Conservation (phyloP, 2,329 filamentous ascomycete species). For the Daldinia sp. region DNA sequence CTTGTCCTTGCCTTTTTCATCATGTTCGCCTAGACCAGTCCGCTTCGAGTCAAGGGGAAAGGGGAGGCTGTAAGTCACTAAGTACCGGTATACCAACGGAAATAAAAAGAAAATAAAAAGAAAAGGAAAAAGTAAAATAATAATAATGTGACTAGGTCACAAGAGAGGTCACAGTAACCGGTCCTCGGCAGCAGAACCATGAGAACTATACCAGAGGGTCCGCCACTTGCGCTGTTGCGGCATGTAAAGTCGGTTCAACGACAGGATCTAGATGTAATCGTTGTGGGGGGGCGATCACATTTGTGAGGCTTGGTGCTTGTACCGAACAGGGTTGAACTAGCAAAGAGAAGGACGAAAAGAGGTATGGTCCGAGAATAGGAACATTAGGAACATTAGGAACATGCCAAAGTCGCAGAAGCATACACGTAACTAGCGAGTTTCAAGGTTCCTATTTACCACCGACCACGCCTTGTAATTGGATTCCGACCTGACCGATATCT, state of each 20-base stretch:
- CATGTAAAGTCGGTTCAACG: conserved; percentile 36
- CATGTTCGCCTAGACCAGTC: conserved; percentile 36
- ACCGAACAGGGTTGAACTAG: conserved; percentile 30
- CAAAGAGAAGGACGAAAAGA: conserved; percentile 30
- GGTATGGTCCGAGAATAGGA: conserved; percentile 26
- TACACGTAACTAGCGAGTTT: conserved; percentile 1
- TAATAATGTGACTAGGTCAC: conserved; percentile 38
- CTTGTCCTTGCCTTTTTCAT: conserved; percentile 28
- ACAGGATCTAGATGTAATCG: conserved; percentile 40
- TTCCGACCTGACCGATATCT: conserved; percentile 10
- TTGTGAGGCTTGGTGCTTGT: conserved; percentile 37
- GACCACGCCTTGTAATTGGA: conserved; percentile 1
- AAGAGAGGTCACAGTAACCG: conserved; percentile 33
- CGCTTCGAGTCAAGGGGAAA: conserved; percentile 32
- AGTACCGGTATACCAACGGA: not conserved
- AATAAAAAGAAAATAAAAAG: conserved; percentile 10
- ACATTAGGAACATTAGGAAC: too few relatives aligned
- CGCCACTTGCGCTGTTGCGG: conserved; percentile 38
- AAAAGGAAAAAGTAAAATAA: conserved; percentile 16
- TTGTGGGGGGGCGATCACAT: conserved; percentile 43
- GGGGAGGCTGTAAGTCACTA: conserved; percentile 29
- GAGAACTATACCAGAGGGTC: conserved; percentile 33
- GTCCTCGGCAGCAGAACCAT: conserved; percentile 38
- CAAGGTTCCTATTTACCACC: not conserved
- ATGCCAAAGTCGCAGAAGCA: conserved; percentile 22